Conservation (phyloP, 495 filamentous ascomycete species). For the Penicillium pulvis region DNA sequence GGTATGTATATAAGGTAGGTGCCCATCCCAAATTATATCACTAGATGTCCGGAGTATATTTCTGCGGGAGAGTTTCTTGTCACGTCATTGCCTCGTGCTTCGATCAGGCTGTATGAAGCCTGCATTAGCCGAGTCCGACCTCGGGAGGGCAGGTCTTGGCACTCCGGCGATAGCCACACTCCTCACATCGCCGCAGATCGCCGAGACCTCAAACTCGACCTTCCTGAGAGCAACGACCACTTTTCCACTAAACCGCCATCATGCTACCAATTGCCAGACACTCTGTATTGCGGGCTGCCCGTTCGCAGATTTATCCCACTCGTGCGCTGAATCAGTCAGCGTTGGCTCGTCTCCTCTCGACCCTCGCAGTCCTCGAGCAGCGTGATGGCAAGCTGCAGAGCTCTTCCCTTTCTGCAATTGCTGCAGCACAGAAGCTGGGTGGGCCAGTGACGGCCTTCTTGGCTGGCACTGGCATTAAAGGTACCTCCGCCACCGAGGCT, state of each 20-base stretch:
- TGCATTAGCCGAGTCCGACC: slow-evolving; percentile 48
- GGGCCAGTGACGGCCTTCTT: slow-evolving; percentile 84
- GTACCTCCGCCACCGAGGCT: slow-evolving; percentile 75
- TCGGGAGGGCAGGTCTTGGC: slow-evolving; percentile 36
- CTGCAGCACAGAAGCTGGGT: slow-evolving; percentile 83
- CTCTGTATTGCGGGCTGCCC: slow-evolving; percentile 52
- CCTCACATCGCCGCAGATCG: slow-evolving; percentile 33
- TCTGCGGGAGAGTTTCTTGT: no score
- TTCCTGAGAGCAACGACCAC: slow-evolving; percentile 13
- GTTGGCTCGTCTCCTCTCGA: slow-evolving; percentile 75
- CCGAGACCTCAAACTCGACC: slow-evolving; percentile 28
- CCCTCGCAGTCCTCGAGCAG: slow-evolving; percentile 91
- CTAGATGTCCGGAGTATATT: no score
- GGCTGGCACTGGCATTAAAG: slow-evolving; percentile 78
- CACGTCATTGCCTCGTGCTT: slow-evolving; percentile 8
- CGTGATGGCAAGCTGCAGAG: slow-evolving; percentile 82
- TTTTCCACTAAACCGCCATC: slow-evolving; percentile 14
- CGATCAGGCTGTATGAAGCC: slow-evolving; percentile 26
- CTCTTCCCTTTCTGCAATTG: slow-evolving; percentile 82
- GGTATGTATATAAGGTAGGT: neutral
- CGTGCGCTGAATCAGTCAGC: slow-evolving; percentile 41
- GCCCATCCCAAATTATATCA: neutral
- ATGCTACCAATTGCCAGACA: slow-evolving; percentile 49
- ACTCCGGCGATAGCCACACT: slow-evolving; percentile 35
- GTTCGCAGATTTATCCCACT: slow-evolving; percentile 41